These are phyloP conservation scores for Blastobotrys petasosporus DNA, from an alignment of 1,139 yeast species.

Conservation along the genomic window DNA sequence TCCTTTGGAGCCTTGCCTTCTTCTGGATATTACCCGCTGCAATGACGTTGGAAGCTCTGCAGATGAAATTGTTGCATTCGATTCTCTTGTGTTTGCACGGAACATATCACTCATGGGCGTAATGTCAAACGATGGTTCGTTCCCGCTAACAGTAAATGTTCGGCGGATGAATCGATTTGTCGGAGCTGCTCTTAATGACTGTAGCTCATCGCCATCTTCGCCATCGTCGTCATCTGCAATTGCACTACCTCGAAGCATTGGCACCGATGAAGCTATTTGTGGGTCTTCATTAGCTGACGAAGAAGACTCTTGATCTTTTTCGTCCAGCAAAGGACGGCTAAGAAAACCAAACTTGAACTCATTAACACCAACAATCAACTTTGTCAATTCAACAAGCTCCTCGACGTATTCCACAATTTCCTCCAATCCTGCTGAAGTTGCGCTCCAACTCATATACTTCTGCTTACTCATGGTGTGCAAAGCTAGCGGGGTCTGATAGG, in stretches of 20 bases:
- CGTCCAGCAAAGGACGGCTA: constrained; percentile 36
- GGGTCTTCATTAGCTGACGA: neutral
- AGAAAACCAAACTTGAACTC: constrained; percentile 46
- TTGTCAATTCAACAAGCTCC: constrained; percentile 38
- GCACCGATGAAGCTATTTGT: neutral
- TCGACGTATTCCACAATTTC: constrained; percentile 47
- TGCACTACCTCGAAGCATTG: neutral
- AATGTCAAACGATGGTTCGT: constrained; percentile 4
- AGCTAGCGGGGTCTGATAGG: neutral
- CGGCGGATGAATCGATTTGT: constrained; percentile 4
- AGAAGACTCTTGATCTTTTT: constrained; percentile 2
- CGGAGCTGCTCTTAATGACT: neutral
- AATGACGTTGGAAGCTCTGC: constrained; percentile 9
- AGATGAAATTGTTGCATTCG: neutral
- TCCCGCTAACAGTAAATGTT: constrained; percentile 11
- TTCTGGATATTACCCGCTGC: constrained; percentile 8
- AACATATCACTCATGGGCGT: constrained; percentile 1
- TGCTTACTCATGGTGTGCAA: constrained; percentile 30
- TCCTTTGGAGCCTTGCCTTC: neutral
- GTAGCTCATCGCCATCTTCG: constrained; percentile 6
- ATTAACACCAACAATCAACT: constrained; percentile 42
- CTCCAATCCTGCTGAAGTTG: constrained; percentile 44
- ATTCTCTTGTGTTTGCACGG: neutral
- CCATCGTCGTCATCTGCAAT: constrained; percentile 2
- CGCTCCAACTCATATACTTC: constrained; percentile 46